Evolutionary conservation across 2,329 filamentous ascomycete species (phyloP).

Genomic region (Sporothrix brasiliensis): DNA sequence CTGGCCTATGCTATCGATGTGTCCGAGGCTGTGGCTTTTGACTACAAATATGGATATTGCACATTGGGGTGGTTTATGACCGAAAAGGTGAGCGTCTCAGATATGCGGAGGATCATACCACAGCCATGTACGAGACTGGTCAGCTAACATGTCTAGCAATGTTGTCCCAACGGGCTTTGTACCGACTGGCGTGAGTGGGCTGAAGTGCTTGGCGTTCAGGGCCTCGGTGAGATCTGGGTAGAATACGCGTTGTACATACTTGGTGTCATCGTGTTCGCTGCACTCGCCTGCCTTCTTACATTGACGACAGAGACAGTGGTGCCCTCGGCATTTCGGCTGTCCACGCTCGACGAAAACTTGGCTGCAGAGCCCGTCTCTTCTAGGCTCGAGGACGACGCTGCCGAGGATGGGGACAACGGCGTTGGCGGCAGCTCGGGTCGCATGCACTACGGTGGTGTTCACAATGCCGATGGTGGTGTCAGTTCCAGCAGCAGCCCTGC

Average conservation of each 20-base stretch:
- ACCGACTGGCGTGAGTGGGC: conserved; percentile 62
- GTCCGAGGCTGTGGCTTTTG: conserved; percentile 81
- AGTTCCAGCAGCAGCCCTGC: conserved; percentile 21
- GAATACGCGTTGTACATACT: conserved; percentile 77
- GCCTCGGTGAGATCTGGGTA: conserved; percentile 61
- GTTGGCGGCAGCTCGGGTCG: neutral
- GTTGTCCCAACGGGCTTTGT: conserved; percentile 59
- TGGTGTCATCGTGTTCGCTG: conserved; percentile 70
- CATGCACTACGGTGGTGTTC: neutral
- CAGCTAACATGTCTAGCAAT: conserved; percentile 42
- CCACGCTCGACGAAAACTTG: conserved; percentile 90
- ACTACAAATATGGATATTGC: conserved; percentile 91
- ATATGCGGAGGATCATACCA: neutral
- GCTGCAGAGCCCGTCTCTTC: conserved; percentile 61
- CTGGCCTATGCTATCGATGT: conserved; percentile 90
- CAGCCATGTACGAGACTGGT: neutral
- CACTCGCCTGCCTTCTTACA: conserved; percentile 75
- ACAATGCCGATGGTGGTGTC: neutral
- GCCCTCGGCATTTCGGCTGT: conserved; percentile 81
- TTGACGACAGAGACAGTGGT: conserved; percentile 92
- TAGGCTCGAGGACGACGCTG: conserved; percentile 45
- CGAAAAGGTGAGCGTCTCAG: conserved; percentile 54
- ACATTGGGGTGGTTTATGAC: conserved; percentile 69
- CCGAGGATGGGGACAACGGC: conserved; percentile 41
- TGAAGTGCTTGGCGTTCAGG: conserved; percentile 50